These are phyloP conservation scores for Pseudotulostoma volvatum DNA, from an alignment of 495 filamentous ascomycete genomes.

Conservation along the genomic window DNA sequence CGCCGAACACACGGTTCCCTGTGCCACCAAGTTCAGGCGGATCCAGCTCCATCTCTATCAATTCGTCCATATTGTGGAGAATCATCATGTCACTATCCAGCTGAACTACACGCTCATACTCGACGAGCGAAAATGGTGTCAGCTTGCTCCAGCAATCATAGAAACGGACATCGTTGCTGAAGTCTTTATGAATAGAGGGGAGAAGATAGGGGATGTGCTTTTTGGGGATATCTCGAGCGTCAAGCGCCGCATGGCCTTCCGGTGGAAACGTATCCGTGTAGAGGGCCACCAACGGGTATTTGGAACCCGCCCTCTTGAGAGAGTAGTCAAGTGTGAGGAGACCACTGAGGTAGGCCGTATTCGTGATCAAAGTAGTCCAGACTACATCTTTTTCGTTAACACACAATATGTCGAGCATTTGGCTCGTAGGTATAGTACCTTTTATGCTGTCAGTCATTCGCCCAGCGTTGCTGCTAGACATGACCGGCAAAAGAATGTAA, in stretches of 20 bases:
- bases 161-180: conserved; percentile 52
- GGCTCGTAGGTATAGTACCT: too few species aligned
- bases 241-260: conserved; percentile 46
- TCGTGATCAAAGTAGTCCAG: conserved; percentile 70
- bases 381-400: conserved; percentile 27
- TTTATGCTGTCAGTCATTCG: too few species aligned
- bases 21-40: conserved; percentile 29
- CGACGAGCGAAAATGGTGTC: conserved; percentile 50
- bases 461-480: too few species aligned
- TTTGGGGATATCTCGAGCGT: conserved; percentile 42
- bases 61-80: conserved; percentile 64
- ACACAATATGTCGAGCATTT: too few species aligned
- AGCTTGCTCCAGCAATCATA: conserved; percentile 77
- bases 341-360: conserved; percentile 54
- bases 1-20: conserved; percentile 49
- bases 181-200: conserved; percentile 40
- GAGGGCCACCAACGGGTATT: conserved; percentile 59
- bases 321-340: conserved; percentile 57
- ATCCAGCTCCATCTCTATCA: conserved; percentile 63
- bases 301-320: conserved; percentile 37
- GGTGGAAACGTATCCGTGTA: conserved; percentile 55
- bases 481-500: too few species aligned
- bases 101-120: conserved; percentile 58
- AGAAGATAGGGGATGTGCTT: conserved; percentile 46
- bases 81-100: conserved; percentile 80